phyloP scores from a whole-genome alignment of 345 rosid species.

The Litchi chinensis region DNA sequence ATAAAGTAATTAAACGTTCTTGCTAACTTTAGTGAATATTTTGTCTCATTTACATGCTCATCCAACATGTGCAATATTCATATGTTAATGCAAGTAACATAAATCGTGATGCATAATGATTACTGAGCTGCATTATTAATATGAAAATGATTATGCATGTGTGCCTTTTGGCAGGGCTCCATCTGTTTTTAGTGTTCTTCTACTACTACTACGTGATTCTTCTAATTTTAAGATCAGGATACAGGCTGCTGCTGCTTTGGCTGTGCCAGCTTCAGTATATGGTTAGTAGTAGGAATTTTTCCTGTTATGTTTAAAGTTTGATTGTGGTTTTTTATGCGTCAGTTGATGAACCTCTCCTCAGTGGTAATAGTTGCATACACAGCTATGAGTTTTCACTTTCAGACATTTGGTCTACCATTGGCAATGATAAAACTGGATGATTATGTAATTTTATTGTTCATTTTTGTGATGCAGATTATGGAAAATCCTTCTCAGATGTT shows the following conservation, averaged over 20 bases:
- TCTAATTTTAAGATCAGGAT: slow-evolving; percentile 93
- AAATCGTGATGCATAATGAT: not conserved
- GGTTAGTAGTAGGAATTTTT: slow-evolving; percentile 47
- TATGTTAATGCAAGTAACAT: not conserved
- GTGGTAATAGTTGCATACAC: not conserved
- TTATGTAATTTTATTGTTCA: not conserved
- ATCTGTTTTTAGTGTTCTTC: slow-evolving; percentile 78
- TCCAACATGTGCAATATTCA: not conserved
- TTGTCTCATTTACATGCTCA: not conserved
- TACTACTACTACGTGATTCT: slow-evolving; percentile 82
- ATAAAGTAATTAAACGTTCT: not conserved
- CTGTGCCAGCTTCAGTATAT: slow-evolving; percentile 66
- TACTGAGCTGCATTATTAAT: not conserved
- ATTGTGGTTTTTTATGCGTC: not conserved
- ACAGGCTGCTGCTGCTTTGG: slow-evolving; percentile 96
- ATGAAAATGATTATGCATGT: not conserved
- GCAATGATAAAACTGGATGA: not conserved
- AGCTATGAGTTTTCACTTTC: not conserved
- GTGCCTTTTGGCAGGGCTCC: slow-evolving; percentile 70
- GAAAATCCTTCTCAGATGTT: slow-evolving; percentile 82
- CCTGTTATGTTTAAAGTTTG: slow-evolving; percentile 10
- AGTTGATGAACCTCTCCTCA: not conserved
- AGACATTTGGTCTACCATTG: not conserved
- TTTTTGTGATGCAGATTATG: slow-evolving; percentile 62
- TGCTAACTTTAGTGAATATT: not conserved